Conservation (phyloP, 805 yeast species). For the Ogataea trehaloabstinens region DNA sequence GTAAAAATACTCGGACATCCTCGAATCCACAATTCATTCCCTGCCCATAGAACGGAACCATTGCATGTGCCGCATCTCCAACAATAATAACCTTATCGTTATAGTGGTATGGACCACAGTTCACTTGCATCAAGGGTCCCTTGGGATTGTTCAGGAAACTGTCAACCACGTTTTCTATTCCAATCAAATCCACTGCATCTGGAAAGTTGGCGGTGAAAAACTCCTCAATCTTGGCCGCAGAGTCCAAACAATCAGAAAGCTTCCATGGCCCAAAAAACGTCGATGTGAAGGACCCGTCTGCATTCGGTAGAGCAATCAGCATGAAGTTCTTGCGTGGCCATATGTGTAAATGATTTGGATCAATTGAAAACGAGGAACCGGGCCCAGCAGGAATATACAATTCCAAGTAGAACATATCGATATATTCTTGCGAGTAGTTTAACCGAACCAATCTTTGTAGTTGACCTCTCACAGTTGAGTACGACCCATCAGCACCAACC, state of each 20-base stretch:
- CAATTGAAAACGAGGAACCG: conserved; percentile 45
- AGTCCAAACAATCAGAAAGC: conserved; percentile 51
- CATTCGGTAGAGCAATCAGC: conserved; percentile 87
- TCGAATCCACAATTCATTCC: conserved; percentile 97
- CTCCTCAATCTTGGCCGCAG: conserved; percentile 36
- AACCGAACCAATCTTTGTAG: conserved; percentile 65
- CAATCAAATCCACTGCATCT: conserved; percentile 72
- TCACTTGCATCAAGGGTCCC: conserved; percentile 74
- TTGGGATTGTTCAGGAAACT: conserved; percentile 63
- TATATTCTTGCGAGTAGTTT: conserved; percentile 72
- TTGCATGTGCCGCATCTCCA: conserved; percentile 95
- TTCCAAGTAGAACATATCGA: conserved; percentile 83
- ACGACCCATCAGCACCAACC: conserved; percentile 86
- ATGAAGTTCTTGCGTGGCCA: conserved; percentile 89
- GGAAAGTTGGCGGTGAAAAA: conserved; percentile 66
- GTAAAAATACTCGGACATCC: conserved; percentile 71
- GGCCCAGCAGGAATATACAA: conserved; percentile 64
- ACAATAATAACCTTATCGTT: conserved; percentile 62
- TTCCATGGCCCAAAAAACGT: conserved; percentile 85
- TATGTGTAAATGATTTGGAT: conserved; percentile 80
- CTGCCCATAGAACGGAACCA: conserved; percentile 98
- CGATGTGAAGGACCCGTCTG: conserved; percentile 83
- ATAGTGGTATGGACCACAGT: conserved; percentile 67
- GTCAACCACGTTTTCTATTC: conserved; percentile 42
- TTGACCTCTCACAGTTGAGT: conserved; percentile 67